Evolutionary conservation across 2,329 filamentous ascomycete genomes (phyloP), one percentile per base, ranked within the genome.

Genomic region (Hypoxylon sp.): DNA sequence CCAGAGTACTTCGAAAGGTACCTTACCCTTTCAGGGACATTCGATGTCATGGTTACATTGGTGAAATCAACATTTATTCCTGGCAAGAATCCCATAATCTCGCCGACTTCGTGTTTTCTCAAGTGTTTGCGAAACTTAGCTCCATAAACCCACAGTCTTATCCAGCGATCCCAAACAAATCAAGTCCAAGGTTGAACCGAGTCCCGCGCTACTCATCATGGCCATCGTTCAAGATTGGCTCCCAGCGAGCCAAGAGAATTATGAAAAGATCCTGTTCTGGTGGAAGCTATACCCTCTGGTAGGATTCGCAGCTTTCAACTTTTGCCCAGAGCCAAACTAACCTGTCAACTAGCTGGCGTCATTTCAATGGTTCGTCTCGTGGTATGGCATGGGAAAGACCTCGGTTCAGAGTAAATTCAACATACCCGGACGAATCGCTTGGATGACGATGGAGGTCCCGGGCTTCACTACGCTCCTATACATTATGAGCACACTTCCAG

Each of bases 381-480:
- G 88, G 85, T 96, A 97, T 78, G 92, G 92, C 52, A 93, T 95
- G 82, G 96, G 96, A 77, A 98, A 98, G 80, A 97, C 94, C 2
- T 97, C 93, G 2, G 85, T 89, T 16, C 75, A 84, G 2, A 93
- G 91, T 72, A 81, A 81, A 11, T 82, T 96, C 76, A 99, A 99
- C 80, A 79, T 98, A n/a, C 92, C 94, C 1, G 96, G 96, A 65
- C 92, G 92, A 72, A 82, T 93, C 68, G 93, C 88, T 61, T 99
- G 96, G 96, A 85, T 91, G 59, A 86, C 89, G 2, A 97, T 97
- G 93, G 96, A 99, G 78, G 81, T 86, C 12, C 89, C 92, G 0
- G 93, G 93, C 14, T 90, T 93, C 74, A 73, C 93, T 32, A 91
- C 89, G 11, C 80, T 97, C 62, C 78, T 96, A 58, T 97, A 97